Base-by-base conservation (phyloP, 148 eudicot species). In the Nepenthes mirabilis region DNA sequence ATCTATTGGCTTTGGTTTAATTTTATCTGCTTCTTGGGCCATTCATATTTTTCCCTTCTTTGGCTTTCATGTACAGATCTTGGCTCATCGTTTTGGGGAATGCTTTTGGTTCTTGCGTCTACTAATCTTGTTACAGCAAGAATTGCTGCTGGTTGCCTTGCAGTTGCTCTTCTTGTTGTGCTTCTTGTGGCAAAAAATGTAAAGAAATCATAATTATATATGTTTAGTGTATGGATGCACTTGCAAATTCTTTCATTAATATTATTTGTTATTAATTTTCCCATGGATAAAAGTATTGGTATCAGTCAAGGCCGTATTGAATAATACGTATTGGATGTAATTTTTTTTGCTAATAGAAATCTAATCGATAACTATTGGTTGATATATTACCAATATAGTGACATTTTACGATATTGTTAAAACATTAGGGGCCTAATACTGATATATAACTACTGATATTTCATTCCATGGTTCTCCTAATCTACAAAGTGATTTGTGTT, bases 1-100 rank as follows among this genome's bases (percentile, higher is more conserved):
- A 3, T 40, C 45, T 40, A 40, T 8, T 23, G 23, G 23, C 23
- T 23, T 23, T 23, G 23, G 0, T 23, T 23, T 4, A 40, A 49
- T 5, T 5, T 11, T 11, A 10, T 49, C 14, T 49, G 2, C 52
- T 49, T 45, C 6, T 33, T 32, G 36, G 58, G 11, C n/a, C 14
- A 32, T 33, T 9, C 13, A n/a, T 59, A 35, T 47, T 57, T 55
- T 35, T 13, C 50, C 52, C 35, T 45, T 61, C 4, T n/a, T 9
- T 13, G 70, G 40, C 37, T 57, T 67, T 11, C 45, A 4, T 34
- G 23, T 61, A 35, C 70, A 93, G 99, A 93, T 79, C 96, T 93
- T 65, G 99, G 99, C 35, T 93, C 99, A 60, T 93, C 99, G 66
- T 93, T 93, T 69, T 93, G 99, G 99, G 99, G 99, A 63, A 93